phyloP scores from a whole-genome alignment of 352 stramenopile genomes.

The Achlya hypogyna region DNA sequence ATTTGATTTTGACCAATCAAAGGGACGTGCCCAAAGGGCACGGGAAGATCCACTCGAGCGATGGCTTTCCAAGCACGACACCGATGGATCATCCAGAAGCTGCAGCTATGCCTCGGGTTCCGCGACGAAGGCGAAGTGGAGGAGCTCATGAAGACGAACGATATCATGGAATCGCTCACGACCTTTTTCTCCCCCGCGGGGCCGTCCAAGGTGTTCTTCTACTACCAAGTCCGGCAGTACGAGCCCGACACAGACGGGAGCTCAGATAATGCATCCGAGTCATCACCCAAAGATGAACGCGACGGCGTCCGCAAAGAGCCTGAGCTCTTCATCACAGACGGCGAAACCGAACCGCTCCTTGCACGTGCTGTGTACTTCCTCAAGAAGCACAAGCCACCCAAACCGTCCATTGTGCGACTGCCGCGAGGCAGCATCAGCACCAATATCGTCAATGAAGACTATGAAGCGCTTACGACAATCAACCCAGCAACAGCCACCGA shows the following conservation, averaged over 20 bases:
- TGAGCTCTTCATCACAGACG: slow-evolving; percentile 80
- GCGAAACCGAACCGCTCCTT: slow-evolving; percentile 53
- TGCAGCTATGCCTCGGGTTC: slow-evolving; percentile 67
- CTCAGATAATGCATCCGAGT: slow-evolving; percentile 1
- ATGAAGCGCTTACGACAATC: slow-evolving; percentile 21
- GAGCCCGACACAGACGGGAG: slow-evolving; percentile 13
- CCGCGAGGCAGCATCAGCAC: neutral
- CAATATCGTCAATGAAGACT: neutral
- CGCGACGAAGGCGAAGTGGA: slow-evolving; percentile 64
- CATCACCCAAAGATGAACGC: neutral
- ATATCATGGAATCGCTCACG: slow-evolving; percentile 66
- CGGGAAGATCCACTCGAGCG: neutral
- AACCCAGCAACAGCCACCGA: slow-evolving; percentile 62
- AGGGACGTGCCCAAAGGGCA: neutral
- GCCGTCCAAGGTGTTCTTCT: slow-evolving; percentile 70
- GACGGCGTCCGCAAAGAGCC: neutral
- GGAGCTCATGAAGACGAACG: slow-evolving; percentile 67
- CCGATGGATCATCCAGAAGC: slow-evolving; percentile 75
- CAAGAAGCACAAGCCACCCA: slow-evolving; percentile 26
- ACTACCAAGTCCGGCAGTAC: slow-evolving; percentile 40
- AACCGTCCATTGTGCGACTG: slow-evolving; percentile 3
- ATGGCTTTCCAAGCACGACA: slow-evolving; percentile 83
- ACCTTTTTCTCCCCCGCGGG: slow-evolving; percentile 64
- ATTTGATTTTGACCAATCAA: neutral
- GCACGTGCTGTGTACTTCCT: slow-evolving; percentile 66